Conservation (phyloP, 2,329 filamentous ascomycete species). For the Arthrobotrys entomopaga region DNA sequence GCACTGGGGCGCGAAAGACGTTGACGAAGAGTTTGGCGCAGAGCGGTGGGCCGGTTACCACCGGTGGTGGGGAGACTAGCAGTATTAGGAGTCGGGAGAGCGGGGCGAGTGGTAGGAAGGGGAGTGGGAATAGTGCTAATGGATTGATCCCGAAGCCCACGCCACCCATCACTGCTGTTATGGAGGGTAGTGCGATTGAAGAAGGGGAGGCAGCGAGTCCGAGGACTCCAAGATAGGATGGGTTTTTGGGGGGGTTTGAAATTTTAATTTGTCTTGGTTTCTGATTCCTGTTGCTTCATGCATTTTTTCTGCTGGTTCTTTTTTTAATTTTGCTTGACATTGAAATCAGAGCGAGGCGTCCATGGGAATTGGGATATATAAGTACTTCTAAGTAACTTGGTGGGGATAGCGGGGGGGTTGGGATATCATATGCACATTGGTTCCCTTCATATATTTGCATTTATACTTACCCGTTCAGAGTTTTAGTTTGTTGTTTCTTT, state of each 20-base stretch:
- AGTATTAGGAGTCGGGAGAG: slow-evolving; percentile 51
- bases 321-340: background rate
- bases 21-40: slow-evolving; percentile 53
- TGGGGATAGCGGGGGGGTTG: background rate
- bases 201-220: slow-evolving; percentile 18
- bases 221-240: background rate
- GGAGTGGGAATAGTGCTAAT: slow-evolving; percentile 35
- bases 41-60: slow-evolving; percentile 39
- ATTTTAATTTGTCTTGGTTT: background rate
- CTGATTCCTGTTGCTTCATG: background rate
- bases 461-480: background rate
- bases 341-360: slow-evolving; percentile 21
- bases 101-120: slow-evolving; percentile 45
- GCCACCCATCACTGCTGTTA: slow-evolving; percentile 21
- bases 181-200: slow-evolving; percentile 46
- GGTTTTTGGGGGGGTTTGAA: background rate
- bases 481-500: background rate
- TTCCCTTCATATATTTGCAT: background rate
- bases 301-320: slow-evolving; percentile 11
- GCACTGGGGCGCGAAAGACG: slow-evolving; percentile 32
- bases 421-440: background rate
- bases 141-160: slow-evolving; percentile 16
- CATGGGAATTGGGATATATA: slow-evolving; percentile 10
- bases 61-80: slow-evolving; percentile 40
- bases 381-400: background rate